phyloP scores from a whole-genome alignment of 148 eudicot species.

The Oxyria digyna region DNA sequence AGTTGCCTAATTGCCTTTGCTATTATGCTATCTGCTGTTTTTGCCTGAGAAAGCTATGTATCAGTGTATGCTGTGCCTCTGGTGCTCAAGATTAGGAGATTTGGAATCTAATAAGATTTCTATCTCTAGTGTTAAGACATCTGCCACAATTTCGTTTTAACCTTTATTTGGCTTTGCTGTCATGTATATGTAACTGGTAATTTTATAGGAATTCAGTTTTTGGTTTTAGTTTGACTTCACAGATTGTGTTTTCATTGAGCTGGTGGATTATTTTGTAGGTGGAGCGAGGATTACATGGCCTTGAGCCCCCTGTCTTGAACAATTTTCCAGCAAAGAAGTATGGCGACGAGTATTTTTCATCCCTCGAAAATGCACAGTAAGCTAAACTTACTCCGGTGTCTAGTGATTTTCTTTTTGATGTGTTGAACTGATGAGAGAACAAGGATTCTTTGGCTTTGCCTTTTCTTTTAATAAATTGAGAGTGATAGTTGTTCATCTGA shows the following conservation, averaged over 20 bases:
- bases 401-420: neutral
- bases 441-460: neutral
- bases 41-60: neutral
- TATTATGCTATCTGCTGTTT: neutral
- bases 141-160: neutral
- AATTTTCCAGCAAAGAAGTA: conserved; percentile 74
- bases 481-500: neutral
- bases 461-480: neutral
- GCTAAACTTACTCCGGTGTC: conserved; percentile 13
- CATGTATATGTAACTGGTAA: neutral
- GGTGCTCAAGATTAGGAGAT: neutral
- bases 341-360: conserved; percentile 46
- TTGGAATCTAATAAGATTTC: neutral
- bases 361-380: conserved; percentile 66
- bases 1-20: neutral
- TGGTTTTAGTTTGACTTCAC: neutral
- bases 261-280: conserved; percentile 30
- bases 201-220: neutral
- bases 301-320: conserved; percentile 51
- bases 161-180: neutral
- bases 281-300: conserved; percentile 75
- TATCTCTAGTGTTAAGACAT: neutral
- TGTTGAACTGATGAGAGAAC: neutral
- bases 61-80: neutral
- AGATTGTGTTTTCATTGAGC: neutral